Evolutionary conservation across 257 asterid species (phyloP).

Genomic region (Przewalskia tangutica): DNA sequence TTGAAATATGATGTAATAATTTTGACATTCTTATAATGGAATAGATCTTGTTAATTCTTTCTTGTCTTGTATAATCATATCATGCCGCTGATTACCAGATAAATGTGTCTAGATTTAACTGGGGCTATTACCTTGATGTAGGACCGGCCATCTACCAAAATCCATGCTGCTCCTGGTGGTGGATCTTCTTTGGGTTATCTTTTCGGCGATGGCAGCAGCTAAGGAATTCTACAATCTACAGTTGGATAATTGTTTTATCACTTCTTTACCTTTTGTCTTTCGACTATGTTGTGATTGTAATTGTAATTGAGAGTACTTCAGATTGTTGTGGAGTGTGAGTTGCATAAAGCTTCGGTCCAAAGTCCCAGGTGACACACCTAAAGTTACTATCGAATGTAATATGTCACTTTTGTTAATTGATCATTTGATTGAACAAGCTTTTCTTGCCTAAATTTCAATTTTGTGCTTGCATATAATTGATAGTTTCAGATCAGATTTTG

Average conservation of each 20-base stretch:
- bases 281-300: neutral
- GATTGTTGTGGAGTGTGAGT: neutral
- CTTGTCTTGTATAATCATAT: neutral
- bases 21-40: neutral
- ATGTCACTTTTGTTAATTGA: neutral
- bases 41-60: neutral
- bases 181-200: constrained; percentile 56
- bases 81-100: neutral
- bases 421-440: neutral
- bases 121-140: constrained; percentile 5
- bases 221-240: constrained; percentile 1
- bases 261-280: neutral
- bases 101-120: neutral
- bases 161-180: constrained; percentile 23
- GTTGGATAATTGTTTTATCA: neutral
- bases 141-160: constrained; percentile 69
- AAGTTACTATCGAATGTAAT: neutral
- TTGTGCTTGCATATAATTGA: neutral
- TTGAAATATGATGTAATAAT: neutral
- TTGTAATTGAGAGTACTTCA: neutral
- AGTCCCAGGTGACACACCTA: constrained; percentile 1
- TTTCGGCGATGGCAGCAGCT: constrained; percentile 43
- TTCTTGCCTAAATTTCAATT: neutral
- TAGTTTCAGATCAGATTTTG: neutral
- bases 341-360: neutral